A percentile compares a stretch with the other conserved stretches of the same genome.
Conservation (phyloP, 176 grass and related monocot species). For the Chrysopogon serrulatus region DNA sequence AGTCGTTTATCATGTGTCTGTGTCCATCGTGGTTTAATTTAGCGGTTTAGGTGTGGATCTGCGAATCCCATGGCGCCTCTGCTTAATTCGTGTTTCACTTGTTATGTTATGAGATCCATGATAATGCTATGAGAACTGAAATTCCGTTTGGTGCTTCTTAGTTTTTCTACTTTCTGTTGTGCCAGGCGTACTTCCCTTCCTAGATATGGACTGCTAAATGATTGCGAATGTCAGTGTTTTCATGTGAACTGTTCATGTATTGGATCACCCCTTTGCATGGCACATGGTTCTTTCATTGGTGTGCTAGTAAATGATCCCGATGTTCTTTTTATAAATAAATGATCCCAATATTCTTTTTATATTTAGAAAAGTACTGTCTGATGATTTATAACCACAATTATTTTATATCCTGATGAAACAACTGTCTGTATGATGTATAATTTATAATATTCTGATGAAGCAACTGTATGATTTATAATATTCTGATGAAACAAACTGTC, state of each 20-base stretch:
- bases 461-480: too few relatives aligned
- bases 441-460: too few relatives aligned
- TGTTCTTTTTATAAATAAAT: neutral
- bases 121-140: neutral
- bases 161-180: neutral
- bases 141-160: neutral
- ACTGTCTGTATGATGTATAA: neutral
- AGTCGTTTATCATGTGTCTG: neutral
- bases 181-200: neutral
- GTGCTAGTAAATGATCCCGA: too few relatives aligned
- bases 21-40: neutral
- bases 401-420: too few relatives aligned
- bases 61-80: neutral
- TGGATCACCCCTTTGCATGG: conserved; percentile 73
- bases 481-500: too few relatives aligned
- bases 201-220: neutral
- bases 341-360: neutral
- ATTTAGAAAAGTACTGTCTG: neutral
- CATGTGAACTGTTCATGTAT: neutral
- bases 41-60: neutral
- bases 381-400: too few relatives aligned
- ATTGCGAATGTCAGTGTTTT: neutral
- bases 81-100: neutral
- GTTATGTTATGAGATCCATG: neutral
- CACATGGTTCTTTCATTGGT: conserved; percentile 53